Percentiles rank a stretch among this genome's conserved stretches.
Evolutionary conservation across 1,284 basidiomycete genomes (phyloP).

Genomic region (Coniferiporia sulphurascens): DNA sequence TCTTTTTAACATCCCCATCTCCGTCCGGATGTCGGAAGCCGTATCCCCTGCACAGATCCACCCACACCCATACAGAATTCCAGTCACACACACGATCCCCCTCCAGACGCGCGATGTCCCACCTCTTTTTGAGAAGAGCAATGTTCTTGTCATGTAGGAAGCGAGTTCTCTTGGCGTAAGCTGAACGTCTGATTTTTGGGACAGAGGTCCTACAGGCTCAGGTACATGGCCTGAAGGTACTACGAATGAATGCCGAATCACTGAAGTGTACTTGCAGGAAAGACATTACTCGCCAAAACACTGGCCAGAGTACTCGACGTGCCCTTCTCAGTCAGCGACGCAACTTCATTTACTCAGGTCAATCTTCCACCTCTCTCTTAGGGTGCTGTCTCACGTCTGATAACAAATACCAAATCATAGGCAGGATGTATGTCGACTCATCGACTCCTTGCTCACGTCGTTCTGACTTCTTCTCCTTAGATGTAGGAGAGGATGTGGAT

Average conservation of each 20-base stretch:
- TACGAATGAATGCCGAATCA: slow-evolving; percentile 26
- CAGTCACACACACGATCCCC: slow-evolving; percentile 33
- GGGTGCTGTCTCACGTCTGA: slow-evolving; percentile 2
- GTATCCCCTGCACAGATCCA: slow-evolving; percentile 52
- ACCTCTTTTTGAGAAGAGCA: slow-evolving; percentile 88
- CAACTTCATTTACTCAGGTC: slow-evolving; percentile 80
- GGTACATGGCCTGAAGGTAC: slow-evolving; percentile 37
- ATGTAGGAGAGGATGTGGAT: slow-evolving; percentile 94
- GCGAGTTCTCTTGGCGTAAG: background rate
- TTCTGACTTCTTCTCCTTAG: slow-evolving; percentile 35
- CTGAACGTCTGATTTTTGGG: slow-evolving; percentile 13
- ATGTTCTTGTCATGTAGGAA: slow-evolving; percentile 80
- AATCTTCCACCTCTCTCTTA: slow-evolving; percentile 19
- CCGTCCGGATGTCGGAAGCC: slow-evolving; percentile 20
- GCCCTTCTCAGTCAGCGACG: slow-evolving; percentile 85
- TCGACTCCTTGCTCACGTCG: background rate
- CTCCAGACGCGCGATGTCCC: slow-evolving; percentile 39
- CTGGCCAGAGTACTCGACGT: slow-evolving; percentile 85
- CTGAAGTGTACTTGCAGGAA: slow-evolving; percentile 47
- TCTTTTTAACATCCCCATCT: background rate
- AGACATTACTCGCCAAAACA: slow-evolving; percentile 83
- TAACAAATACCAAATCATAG: slow-evolving; percentile 31
- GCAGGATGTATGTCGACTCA: slow-evolving; percentile 63
- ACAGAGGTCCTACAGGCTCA: slow-evolving; percentile 79
- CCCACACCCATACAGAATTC: slow-evolving; percentile 42